Evolutionary conservation across 352 stramenopile genomes (phyloP).

Genomic region (Phytophthora tentaculata): DNA sequence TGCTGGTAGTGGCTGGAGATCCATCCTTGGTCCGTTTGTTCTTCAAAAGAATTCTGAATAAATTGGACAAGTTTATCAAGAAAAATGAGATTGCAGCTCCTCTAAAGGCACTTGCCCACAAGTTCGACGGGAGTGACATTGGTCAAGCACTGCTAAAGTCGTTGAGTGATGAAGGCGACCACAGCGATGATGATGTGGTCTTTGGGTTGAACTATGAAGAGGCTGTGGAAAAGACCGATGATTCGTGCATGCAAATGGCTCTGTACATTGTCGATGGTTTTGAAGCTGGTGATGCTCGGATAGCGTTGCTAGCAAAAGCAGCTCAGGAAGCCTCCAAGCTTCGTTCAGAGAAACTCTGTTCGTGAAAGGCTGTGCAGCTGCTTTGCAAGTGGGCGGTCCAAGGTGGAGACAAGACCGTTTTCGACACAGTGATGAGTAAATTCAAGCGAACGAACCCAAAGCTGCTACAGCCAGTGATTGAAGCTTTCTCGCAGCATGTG

Average conservation of each 20-base stretch:
- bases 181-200: background rate
- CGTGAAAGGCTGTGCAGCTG: background rate
- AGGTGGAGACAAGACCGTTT: background rate
- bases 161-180: background rate
- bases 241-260: slow-evolving; percentile 5
- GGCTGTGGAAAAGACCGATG: slow-evolving; percentile 4
- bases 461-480: slow-evolving; percentile 1
- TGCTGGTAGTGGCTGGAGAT: slow-evolving; percentile 9
- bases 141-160: background rate
- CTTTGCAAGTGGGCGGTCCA: slow-evolving; percentile 13
- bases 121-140: slow-evolving; percentile 14
- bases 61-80: background rate
- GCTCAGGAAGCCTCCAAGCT: slow-evolving; percentile 6
- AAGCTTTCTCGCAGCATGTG: slow-evolving; percentile 4
- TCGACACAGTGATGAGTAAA: slow-evolving; percentile 8
- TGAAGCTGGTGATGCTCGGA: background rate
- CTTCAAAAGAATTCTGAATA: slow-evolving; percentile 2
- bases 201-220: background rate
- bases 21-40: slow-evolving; percentile 13
- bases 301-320: background rate
- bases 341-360: background rate
- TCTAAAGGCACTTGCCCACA: background rate
- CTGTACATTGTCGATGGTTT: slow-evolving; percentile 6
- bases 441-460: slow-evolving; percentile 14
- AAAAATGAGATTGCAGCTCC: background rate